Evolutionary conservation across 441 rosid genomes (phyloP).

Genomic region (Euphorbia schlechtendalii): DNA sequence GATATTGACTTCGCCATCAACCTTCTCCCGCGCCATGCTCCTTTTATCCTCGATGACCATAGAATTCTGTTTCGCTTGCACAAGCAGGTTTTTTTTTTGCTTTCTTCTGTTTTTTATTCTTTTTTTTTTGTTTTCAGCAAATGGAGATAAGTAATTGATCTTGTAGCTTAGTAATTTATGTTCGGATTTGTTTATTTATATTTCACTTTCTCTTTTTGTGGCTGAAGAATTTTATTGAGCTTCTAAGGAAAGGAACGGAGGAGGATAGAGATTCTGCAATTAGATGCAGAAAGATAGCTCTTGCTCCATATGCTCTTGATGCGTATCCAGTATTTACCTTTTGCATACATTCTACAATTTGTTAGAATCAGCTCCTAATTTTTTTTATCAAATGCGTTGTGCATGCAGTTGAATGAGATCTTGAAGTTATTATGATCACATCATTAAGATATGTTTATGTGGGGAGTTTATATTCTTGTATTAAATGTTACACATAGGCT

Average conservation of each 20-base stretch:
- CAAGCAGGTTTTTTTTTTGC: conserved; percentile 58
- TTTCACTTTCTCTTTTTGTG: conserved; percentile 1
- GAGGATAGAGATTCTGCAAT: conserved; percentile 65
- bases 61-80: conserved; percentile 75
- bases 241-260: conserved; percentile 65
- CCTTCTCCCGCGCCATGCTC: conserved; percentile 60
- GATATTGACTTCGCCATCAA: conserved; percentile 64
- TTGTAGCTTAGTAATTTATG: not conserved
- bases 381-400: not conserved
- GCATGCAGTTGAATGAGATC: not conserved
- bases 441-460: not conserved
- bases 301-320: conserved; percentile 95
- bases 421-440: not conserved
- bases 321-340: conserved; percentile 68
- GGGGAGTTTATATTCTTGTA: not conserved
- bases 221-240: conserved; percentile 79
- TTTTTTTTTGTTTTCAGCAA: not conserved
- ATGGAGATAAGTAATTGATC: not conserved
- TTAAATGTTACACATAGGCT: not conserved
- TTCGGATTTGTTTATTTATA: not conserved
- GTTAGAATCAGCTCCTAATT: not conserved
- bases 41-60: conserved; percentile 70
- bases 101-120: not conserved
- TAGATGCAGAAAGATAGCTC: conserved; percentile 62
- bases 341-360: conserved; percentile 3